Conservation (phyloP, 2,329 filamentous ascomycete species). For the Pseudocercospora musae region DNA sequence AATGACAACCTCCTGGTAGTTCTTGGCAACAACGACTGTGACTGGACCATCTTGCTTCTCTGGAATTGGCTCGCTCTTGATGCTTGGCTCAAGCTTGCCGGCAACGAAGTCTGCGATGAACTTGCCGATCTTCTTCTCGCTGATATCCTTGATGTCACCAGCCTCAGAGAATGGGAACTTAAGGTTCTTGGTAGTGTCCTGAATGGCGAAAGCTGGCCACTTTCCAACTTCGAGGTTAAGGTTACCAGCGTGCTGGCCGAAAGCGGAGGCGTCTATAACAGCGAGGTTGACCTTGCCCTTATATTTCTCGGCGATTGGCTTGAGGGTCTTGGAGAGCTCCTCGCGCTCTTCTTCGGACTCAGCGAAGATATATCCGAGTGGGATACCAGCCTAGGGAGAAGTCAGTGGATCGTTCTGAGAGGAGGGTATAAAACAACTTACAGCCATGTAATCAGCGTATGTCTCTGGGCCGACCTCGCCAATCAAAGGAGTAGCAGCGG, state of each 20-base stretch:
- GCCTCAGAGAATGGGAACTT: constrained; percentile 75
- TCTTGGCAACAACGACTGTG: constrained; percentile 85
- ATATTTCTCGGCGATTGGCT: constrained; percentile 83
- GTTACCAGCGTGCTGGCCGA: constrained; percentile 92
- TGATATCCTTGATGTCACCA: constrained; percentile 77
- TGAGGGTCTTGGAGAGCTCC: constrained; percentile 71
- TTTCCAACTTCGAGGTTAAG: constrained; percentile 93
- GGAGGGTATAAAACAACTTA: constrained; percentile 38
- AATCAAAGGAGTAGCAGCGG: constrained; percentile 80
- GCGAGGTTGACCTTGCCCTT: constrained; percentile 96
- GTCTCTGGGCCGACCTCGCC: constrained; percentile 97
- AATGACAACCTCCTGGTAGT: constrained; percentile 86
- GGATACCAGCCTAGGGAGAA: constrained; percentile 66
- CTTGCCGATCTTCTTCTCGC: constrained; percentile 65
- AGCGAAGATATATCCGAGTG: constrained; percentile 95
- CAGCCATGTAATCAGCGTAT: constrained; percentile 89
- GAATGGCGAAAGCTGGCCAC: constrained; percentile 97
- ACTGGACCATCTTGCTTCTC: constrained; percentile 90
- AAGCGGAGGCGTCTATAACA: constrained; percentile 91
- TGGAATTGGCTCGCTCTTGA: constrained; percentile 97
- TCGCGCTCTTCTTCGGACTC: constrained; percentile 88
- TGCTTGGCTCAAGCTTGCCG: constrained; percentile 89
- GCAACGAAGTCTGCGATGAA: constrained; percentile 83
- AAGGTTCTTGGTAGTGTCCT: constrained; percentile 90
- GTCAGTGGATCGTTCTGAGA: background rate